Evolutionary conservation across 2,329 filamentous ascomycete genomes (phyloP).

Genomic region (Alternaria hordeiaustralica): DNA sequence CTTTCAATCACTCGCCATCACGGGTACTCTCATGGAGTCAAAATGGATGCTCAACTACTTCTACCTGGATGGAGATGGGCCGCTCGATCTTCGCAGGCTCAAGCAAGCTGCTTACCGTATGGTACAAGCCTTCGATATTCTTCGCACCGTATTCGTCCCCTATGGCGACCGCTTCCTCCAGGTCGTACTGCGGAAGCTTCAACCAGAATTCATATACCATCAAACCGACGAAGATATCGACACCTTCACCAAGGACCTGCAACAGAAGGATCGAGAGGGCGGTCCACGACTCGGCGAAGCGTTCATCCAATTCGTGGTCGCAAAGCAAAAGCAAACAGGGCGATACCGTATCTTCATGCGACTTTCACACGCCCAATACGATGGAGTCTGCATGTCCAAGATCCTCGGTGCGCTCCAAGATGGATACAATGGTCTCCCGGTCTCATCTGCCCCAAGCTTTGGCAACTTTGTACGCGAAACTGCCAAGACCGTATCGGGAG

Average conservation of each 20-base stretch:
- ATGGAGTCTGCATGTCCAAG: constrained; percentile 40
- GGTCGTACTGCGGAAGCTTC: constrained; percentile 39
- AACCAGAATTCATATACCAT: constrained; percentile 40
- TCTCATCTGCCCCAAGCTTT: constrained; percentile 42
- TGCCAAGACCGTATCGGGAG: constrained; percentile 35
- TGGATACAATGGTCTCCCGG: constrained; percentile 41
- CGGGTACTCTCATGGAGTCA: constrained; percentile 41
- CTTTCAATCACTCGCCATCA: constrained; percentile 44
- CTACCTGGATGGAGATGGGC: constrained; percentile 39
- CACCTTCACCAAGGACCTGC: constrained; percentile 35
- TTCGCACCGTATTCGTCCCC: constrained; percentile 45
- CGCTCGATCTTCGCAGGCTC: constrained; percentile 39
- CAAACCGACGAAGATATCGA: constrained; percentile 41
- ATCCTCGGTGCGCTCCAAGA: constrained; percentile 38
- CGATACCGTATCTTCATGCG: constrained; percentile 42
- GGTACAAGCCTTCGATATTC: constrained; percentile 43
- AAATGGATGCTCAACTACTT: constrained; percentile 48
- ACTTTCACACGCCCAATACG: constrained; percentile 45
- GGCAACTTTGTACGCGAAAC: constrained; percentile 40
- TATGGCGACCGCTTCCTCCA: constrained; percentile 44
- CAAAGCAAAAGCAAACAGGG: constrained; percentile 38
- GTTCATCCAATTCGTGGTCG: constrained; percentile 41
- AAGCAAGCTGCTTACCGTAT: constrained; percentile 41
- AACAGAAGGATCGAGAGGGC: constrained; percentile 38
- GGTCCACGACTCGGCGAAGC: constrained; percentile 39